A percentile compares a stretch with the other conserved stretches of the same genome.
phyloP scores from a whole-genome alignment of 192 early-diverging fungal genomes.

The Geranomyces michiganensis region DNA sequence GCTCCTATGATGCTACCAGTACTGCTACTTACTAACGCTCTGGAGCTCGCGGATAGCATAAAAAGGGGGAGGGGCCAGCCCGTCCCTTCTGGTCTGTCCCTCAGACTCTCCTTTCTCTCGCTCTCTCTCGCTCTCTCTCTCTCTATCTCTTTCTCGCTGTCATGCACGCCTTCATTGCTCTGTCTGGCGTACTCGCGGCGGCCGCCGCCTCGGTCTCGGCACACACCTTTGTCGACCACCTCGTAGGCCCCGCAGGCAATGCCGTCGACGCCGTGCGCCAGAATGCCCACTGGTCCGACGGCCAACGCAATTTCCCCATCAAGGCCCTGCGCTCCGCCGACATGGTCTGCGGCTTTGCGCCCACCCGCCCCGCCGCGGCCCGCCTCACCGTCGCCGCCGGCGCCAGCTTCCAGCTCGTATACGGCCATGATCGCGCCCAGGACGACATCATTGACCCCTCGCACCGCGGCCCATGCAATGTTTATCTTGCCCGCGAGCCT shows the following conservation, averaged over 20 bases:
- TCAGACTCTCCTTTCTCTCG: neutral
- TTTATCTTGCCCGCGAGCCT: conserved; percentile 23
- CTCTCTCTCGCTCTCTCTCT: neutral
- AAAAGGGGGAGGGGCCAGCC: no score
- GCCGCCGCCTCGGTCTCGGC: neutral
- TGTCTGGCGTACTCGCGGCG: neutral
- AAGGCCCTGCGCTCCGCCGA: conserved; percentile 14
- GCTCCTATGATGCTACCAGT: no score
- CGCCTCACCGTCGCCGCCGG: conserved; percentile 13
- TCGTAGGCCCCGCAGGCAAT: neutral
- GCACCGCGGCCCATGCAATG: conserved; percentile 27
- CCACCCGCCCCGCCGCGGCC: conserved; percentile 3
- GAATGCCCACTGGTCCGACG: neutral
- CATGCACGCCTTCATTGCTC: neutral
- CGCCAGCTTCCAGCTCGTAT: conserved; percentile 6
- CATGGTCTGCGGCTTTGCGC: conserved; percentile 17
- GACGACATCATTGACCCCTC: conserved; percentile 25
- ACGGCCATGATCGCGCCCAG: neutral
- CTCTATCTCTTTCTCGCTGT: neutral
- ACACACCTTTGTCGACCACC: conserved; percentile 18
- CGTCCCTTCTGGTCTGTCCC: no score
- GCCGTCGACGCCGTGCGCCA: conserved; percentile 5
- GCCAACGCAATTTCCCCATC: conserved; percentile 24
- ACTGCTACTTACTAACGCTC: no score
- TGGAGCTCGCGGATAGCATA: no score